Evolutionary conservation across 495 filamentous ascomycete species (phyloP).

Genomic region (Daldinia concentrica): DNA sequence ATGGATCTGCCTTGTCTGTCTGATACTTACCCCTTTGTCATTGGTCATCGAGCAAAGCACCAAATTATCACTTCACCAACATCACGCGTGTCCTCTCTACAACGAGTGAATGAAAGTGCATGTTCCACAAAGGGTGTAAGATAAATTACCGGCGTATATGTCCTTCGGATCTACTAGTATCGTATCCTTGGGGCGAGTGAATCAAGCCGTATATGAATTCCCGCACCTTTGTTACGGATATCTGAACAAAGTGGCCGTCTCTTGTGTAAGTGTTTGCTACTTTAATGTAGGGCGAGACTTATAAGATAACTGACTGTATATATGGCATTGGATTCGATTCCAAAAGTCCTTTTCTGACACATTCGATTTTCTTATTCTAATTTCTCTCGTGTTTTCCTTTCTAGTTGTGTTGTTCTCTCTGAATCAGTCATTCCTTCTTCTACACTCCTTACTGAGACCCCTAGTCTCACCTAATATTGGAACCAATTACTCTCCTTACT

Average conservation of each 20-base stretch:
- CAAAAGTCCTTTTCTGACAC: not conserved
- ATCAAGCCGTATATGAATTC: not conserved
- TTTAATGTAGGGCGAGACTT: not conserved
- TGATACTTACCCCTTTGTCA: slow-evolving; percentile 18
- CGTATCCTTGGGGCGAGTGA: not conserved
- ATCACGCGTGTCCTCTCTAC: slow-evolving; percentile 1
- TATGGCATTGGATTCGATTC: slow-evolving; percentile 4
- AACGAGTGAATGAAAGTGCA: not conserved
- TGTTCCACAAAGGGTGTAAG: slow-evolving; percentile 16
- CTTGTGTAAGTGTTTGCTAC: slow-evolving; percentile 23
- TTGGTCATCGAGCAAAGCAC: slow-evolving; percentile 4
- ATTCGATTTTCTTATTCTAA: slow-evolving; percentile 5
- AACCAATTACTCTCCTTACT: slow-evolving; percentile 8
- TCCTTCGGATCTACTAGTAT: not conserved
- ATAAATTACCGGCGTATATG: not conserved
- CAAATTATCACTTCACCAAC: not conserved
- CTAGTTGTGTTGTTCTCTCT: not conserved
- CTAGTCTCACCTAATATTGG: slow-evolving; percentile 11
- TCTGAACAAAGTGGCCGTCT: slow-evolving; percentile 22
- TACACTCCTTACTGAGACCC: slow-evolving; percentile 15
- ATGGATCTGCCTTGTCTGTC: slow-evolving; percentile 15
- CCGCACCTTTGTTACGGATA: slow-evolving; percentile 14
- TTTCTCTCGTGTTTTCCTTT: slow-evolving; percentile 23
- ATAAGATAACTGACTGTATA: slow-evolving; percentile 3
- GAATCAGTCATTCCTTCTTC: slow-evolving; percentile 15